phyloP scores from a whole-genome alignment of 345 rosid species.

The Camelina laxa region DNA sequence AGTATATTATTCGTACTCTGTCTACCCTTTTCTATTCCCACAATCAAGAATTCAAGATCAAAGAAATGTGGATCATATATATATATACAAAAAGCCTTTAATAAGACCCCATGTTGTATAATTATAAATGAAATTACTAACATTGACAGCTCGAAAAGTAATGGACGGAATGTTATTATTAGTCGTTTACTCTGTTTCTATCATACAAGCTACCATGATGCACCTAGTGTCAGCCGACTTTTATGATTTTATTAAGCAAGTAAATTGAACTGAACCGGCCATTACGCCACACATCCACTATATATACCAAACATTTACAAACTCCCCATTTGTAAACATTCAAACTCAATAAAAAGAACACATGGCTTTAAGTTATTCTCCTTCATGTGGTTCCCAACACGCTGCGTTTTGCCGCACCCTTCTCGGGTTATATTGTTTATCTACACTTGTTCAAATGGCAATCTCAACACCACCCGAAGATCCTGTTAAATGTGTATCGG shows the following conservation, averaged over 20 bases:
- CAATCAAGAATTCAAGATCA: too few species aligned
- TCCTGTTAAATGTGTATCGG: slow-evolving; percentile 60
- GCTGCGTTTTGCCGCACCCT: slow-evolving; percentile 24
- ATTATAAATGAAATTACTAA: not conserved
- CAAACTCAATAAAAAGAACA: not conserved
- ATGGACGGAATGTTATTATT: not conserved
- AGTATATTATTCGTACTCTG: too few species aligned
- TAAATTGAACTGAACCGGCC: not conserved
- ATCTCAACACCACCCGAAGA: slow-evolving; percentile 65
- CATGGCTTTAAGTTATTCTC: slow-evolving; percentile 14
- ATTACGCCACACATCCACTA: not conserved
- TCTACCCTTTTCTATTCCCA: too few species aligned
- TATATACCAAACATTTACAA: not conserved
- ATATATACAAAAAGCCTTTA: too few species aligned
- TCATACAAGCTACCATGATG: not conserved
- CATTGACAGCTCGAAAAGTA: not conserved
- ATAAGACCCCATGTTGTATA: not conserved
- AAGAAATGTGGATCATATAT: too few species aligned
- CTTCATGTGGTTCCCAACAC: slow-evolving; percentile 8
- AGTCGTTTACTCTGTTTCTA: not conserved
- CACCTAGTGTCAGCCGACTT: not conserved
- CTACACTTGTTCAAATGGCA: slow-evolving; percentile 23
- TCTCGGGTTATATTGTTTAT: slow-evolving; percentile 23
- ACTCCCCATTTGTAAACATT: not conserved
- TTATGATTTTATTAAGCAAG: too few species aligned